Evolutionary conservation across 1,284 basidiomycete species (phyloP).

Genomic region (Microbotryum silenes-acaulis): DNA sequence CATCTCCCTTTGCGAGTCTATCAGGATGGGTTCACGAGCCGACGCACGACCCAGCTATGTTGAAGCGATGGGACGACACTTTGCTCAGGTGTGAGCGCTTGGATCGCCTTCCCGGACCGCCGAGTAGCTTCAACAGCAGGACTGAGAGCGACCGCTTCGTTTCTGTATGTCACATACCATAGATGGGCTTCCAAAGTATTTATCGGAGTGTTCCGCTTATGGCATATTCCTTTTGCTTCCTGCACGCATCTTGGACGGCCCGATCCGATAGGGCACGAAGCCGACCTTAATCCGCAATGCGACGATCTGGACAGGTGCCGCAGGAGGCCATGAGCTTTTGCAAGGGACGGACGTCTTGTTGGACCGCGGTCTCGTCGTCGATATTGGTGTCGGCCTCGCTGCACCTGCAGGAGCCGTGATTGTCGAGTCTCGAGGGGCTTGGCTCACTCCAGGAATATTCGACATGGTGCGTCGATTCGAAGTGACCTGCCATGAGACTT

Average conservation of each 20-base stretch:
- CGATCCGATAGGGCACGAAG: constrained; percentile 3
- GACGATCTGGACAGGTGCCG: constrained; percentile 67
- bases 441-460: constrained; percentile 45
- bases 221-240: not conserved
- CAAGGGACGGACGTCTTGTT: constrained; percentile 46
- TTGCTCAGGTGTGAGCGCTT: too few relatives aligned
- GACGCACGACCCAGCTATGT: too few relatives aligned
- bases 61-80: too few relatives aligned
- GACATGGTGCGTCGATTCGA: constrained; percentile 10
- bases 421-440: constrained; percentile 44
- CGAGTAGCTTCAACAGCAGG: not conserved
- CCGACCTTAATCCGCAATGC: constrained; percentile 59
- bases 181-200: too few relatives aligned
- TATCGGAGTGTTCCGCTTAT: not conserved
- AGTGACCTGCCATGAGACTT: too few relatives aligned
- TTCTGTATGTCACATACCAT: not conserved
- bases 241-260: not conserved
- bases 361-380: constrained; percentile 45
- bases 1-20: too few relatives aligned
- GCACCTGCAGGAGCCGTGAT: constrained; percentile 31
- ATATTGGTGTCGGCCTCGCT: constrained; percentile 36
- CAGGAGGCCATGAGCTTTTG: constrained; percentile 57
- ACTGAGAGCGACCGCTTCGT: constrained; percentile 7
- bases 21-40: too few relatives aligned
- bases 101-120: too few relatives aligned